Conservation (phyloP, 768 basidiomycete species). For the Russula emetica region DNA sequence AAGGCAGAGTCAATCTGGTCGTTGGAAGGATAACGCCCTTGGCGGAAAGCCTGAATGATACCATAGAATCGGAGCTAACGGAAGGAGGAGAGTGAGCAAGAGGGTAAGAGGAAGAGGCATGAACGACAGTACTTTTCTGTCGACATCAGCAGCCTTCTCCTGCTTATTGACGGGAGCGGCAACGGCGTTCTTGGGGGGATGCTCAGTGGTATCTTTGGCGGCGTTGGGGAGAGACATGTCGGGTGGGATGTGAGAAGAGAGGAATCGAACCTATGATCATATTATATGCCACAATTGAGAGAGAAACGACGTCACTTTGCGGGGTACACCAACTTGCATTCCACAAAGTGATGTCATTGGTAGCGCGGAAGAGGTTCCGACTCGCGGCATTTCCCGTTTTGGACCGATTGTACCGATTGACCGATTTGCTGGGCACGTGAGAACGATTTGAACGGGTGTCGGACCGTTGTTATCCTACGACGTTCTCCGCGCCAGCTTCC, state of each 20-base stretch:
- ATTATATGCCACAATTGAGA: neutral
- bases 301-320: slow-evolving; percentile 5
- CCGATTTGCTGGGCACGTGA: too few species aligned
- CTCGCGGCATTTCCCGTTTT: too few species aligned
- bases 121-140: slow-evolving; percentile 54
- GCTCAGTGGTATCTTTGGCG: slow-evolving; percentile 54
- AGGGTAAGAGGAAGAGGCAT: neutral
- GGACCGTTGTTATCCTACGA: too few species aligned
- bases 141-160: slow-evolving; percentile 66
- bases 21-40: slow-evolving; percentile 77
- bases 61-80: slow-evolving; percentile 69
- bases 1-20: slow-evolving; percentile 72
- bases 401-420: too few species aligned
- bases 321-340: neutral
- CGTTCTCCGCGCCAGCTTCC: too few species aligned
- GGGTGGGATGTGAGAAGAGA: neutral
- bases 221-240: slow-evolving; percentile 66
- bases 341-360: slow-evolving; percentile 17
- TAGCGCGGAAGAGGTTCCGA: neutral
- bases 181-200: slow-evolving; percentile 53
- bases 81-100: slow-evolving; percentile 1
- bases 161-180: slow-evolving; percentile 59
- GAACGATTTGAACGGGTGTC: too few species aligned
- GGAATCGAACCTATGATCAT: neutral
- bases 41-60: slow-evolving; percentile 73